Evolutionary conservation across 2,329 filamentous ascomycete genomes (phyloP).

Genomic region (Cytospora paraplurivora): DNA sequence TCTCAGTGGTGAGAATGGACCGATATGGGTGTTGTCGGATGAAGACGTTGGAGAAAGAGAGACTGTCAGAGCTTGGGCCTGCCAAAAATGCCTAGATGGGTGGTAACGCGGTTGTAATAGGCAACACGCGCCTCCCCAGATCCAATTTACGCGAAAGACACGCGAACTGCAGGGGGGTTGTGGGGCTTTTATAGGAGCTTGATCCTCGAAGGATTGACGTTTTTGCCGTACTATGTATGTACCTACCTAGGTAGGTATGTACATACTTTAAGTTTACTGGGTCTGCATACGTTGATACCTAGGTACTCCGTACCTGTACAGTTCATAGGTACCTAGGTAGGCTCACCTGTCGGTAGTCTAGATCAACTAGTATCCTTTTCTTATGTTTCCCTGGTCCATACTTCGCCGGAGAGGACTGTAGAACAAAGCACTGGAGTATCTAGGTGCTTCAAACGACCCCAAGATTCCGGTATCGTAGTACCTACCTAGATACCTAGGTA

Average conservation of each 20-base stretch:
- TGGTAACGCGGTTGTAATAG: conserved; percentile 19
- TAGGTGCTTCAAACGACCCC: not conserved
- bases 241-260: not conserved
- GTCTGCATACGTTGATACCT: not conserved
- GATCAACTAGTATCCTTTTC: not conserved
- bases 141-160: conserved; percentile 20
- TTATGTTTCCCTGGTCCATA: not conserved
- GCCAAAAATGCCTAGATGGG: conserved; percentile 6
- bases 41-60: not conserved
- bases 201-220: not conserved
- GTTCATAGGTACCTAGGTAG: not conserved
- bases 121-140: conserved; percentile 17
- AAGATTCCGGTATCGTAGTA: no score
- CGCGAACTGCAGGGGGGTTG: conserved; percentile 2
- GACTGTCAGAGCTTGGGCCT: conserved; percentile 14
- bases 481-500: no score
- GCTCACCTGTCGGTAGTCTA: not conserved
- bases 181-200: not conserved
- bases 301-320: not conserved
- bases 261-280: not conserved
- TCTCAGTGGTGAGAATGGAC: not conserved
- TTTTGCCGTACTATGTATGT: not conserved
- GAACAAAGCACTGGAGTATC: not conserved
- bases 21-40: not conserved
- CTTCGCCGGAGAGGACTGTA: not conserved